Conservation (phyloP, 2,329 filamentous ascomycete genomes). For the Ophiostoma quercus region DNA sequence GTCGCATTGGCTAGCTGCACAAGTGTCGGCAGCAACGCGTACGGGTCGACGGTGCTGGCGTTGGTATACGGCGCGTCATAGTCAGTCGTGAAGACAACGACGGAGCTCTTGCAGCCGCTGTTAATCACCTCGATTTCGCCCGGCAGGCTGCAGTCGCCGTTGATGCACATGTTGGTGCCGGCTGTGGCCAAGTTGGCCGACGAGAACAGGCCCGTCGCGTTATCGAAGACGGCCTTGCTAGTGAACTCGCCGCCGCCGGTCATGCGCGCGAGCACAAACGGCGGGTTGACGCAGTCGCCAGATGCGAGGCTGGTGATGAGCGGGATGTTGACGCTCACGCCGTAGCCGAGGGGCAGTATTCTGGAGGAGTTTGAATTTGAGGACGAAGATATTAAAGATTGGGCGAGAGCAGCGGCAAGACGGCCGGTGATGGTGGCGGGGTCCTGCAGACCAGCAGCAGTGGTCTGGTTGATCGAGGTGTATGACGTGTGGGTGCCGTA, state of each 20-base stretch:
- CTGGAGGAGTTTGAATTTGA: constrained; percentile 8
- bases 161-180: constrained; percentile 24
- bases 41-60: constrained; percentile 14
- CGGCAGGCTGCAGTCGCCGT: constrained; percentile 25
- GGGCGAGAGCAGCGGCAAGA: constrained; percentile 27
- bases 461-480: constrained; percentile 36
- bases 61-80: constrained; percentile 23
- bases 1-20: constrained; percentile 23
- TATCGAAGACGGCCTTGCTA: constrained; percentile 25
- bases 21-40: constrained; percentile 21
- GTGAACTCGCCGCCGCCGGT: constrained; percentile 20
- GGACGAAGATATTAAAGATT: constrained; percentile 25
- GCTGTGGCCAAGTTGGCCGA: constrained; percentile 17
- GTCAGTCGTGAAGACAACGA: constrained; percentile 28
- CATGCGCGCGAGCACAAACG: constrained; percentile 28
- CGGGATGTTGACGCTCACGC: constrained; percentile 30
- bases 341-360: constrained; percentile 29
- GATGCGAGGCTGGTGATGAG: constrained; percentile 27
- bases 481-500: constrained; percentile 40
- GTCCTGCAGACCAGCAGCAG: constrained; percentile 27
- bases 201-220: constrained; percentile 26
- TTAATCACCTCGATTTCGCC: constrained; percentile 23
- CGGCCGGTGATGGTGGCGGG: constrained; percentile 27
- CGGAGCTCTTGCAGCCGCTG: constrained; percentile 26
- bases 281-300: constrained; percentile 28